Evolutionary conservation across 768 basidiomycete genomes (phyloP).

Genomic region (Leucosporidium scottii): DNA sequence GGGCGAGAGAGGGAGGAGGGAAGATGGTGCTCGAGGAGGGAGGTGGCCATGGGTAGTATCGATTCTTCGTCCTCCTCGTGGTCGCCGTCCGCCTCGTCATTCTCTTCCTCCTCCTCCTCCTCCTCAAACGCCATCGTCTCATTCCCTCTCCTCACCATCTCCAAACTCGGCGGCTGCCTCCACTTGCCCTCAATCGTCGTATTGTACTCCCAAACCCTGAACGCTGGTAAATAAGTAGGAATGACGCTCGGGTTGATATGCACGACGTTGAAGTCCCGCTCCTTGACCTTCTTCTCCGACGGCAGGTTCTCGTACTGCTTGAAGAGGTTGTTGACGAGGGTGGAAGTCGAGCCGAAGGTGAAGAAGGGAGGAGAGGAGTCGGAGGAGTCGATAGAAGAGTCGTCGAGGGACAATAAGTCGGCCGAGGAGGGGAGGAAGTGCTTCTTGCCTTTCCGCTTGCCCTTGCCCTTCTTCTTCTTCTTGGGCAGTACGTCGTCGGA

Average conservation of each 20-base stretch:
- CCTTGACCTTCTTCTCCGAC: conserved; percentile 46
- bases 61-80: conserved; percentile 19
- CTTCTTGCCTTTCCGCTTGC: too few species aligned
- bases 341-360: background rate
- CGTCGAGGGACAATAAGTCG: too few species aligned
- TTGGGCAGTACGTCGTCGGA: background rate
- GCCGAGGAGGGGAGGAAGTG: background rate
- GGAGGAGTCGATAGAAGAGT: background rate
- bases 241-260: conserved; percentile 76
- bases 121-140: background rate
- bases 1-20: background rate
- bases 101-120: conserved; percentile 21
- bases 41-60: too few species aligned
- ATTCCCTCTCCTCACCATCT: conserved; percentile 27
- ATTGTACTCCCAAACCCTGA: conserved; percentile 78
- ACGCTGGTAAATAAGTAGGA: conserved; percentile 77
- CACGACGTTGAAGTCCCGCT: conserved; percentile 64
- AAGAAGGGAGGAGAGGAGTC: background rate
- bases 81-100: background rate
- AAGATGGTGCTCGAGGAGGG: background rate
- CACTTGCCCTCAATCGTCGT: conserved; percentile 43
- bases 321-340: conserved; percentile 11
- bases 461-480: background rate
- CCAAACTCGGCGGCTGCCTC: background rate
- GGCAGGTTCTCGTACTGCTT: conserved; percentile 13